Base-by-base conservation (phyloP, 345 rosid species). In the Anastatica hierochuntica region DNA sequence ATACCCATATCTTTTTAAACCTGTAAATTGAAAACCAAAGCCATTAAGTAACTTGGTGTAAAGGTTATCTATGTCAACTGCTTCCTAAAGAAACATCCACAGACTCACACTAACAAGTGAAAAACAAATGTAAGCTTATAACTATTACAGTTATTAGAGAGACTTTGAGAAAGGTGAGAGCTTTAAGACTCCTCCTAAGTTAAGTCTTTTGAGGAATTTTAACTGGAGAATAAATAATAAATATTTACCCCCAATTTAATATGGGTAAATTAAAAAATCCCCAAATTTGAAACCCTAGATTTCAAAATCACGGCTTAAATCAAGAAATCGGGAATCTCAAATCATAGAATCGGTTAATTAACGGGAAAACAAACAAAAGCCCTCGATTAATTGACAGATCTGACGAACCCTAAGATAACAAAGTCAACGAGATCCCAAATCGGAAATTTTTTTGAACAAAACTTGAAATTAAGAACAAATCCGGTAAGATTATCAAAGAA, bases 281-380 rank as follows among this genome's bases (percentile, higher is more conserved):
- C 68, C 72, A 53, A 49, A 68, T 39, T 48, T 37, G 13, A 49
- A 80, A 70, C 78, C 80, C 82, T 80, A 75, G 69, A 57, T 49
- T 53, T 50, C 39, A 2, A 51, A 69, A 57, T 61, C 10, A 50
- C 29, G 6, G 34, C 37, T 18, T 5, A 20, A 24, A 57, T 27
- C 49, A 29, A 30, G 8, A 71, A 68, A 65, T 75, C 27, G 42
- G 14, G 11, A 9, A 37, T 6, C 19, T 5, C 35, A 34, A 46
- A 35, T 6, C 33, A 20, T 50, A 7, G 27, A 61, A 60, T 40
- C 18, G 13, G 40, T 26, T 39, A 44, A 46, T 21, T 24, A 23
- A 10, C 10, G 1, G n/a, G 49, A 8, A 19, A 47, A 31, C 3
- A 39, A 5, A 39, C 10, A 33, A 40, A 67, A 26, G 35, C 57